Base-by-base conservation (phyloP, 768 basidiomycete species). In the Mycena vulgaris region DNA sequence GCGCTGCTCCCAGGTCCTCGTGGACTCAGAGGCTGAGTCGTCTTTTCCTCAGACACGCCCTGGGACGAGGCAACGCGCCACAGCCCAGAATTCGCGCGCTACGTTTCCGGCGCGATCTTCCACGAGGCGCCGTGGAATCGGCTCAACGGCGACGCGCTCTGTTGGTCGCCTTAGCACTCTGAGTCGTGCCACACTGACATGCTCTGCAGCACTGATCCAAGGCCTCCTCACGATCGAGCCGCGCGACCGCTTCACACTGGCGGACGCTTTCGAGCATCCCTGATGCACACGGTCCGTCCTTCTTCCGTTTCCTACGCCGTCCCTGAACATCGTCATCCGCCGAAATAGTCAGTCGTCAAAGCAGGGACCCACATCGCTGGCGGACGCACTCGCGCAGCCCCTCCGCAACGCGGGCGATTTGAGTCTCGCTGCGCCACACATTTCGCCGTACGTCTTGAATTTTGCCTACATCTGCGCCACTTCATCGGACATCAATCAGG, bases 51-150 rank as follows among this genome's bases (percentile, higher is more conserved):
- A 98, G 97, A 98, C 76, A 98, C 98, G 0, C 98, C 98, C 2
- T 99, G 98, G 98, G 98, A 98, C 76, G 93, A 97, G 77, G 95
- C 98, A 3, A 95, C 96, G 0, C 74, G 78, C 1, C 83, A 84
- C n/a, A 94, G 93, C 68, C 88, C 89, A 1, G 98, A 99, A 79
- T 99, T 89, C 75, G 78, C 80, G n/a, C 88, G 88, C 11, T 99
- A 94, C 78, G 76, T 93, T 2, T 86, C 86, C 0, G 95, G 95
- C 6, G 83, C 91, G 56, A 89, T 97, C 63, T 91, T 95, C 73
- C 78, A 86, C 6, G 89, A 94, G 65, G 83, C 83, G 1, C 97
- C 97, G 0, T 99, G 97, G 97, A 88, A 84, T 59, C 83, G 89
- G 11, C 87, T 98, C 53, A 80, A 82, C 31, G 76, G 72, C 2